Evolutionary conservation across 1,284 basidiomycete species (phyloP).

Genomic region (Schizopora paradoxa): DNA sequence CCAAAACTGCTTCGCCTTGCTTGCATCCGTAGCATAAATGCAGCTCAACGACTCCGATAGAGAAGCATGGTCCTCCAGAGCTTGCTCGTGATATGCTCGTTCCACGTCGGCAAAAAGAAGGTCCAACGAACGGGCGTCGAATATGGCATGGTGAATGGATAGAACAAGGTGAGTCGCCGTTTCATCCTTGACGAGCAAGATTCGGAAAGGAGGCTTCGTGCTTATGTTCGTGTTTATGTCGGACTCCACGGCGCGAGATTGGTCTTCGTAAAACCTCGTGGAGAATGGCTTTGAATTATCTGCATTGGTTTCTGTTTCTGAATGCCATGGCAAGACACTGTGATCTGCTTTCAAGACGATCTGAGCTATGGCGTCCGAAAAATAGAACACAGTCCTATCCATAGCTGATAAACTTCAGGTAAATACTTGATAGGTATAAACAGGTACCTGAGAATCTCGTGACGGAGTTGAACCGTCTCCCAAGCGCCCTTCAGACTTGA

Average conservation of each 20-base stretch:
- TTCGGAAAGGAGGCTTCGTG: constrained; percentile 33
- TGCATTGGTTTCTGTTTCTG: constrained; percentile 17
- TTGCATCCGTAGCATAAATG: constrained; percentile 28
- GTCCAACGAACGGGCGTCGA: constrained; percentile 42
- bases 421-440: background rate
- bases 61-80: constrained; percentile 21
- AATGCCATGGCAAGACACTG: constrained; percentile 28
- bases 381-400: constrained; percentile 41
- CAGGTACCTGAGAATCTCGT: constrained; percentile 38
- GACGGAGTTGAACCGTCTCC: constrained; percentile 28
- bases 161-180: constrained; percentile 27
- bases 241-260: constrained; percentile 29
- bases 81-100: constrained; percentile 25
- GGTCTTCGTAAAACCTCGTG: constrained; percentile 28
- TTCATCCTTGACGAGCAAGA: constrained; percentile 27
- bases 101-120: constrained; percentile 37
- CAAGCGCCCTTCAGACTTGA: constrained; percentile 32
- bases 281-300: constrained; percentile 24
- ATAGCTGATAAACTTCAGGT: background rate
- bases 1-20: constrained; percentile 36
- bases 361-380: constrained; percentile 37
- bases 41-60: constrained; percentile 30
- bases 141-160: constrained; percentile 45
- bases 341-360: constrained; percentile 32
- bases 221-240: constrained; percentile 33